Evolutionary conservation across 2,329 filamentous ascomycete species (phyloP), one percentile per base, ranked within the genome.

Genomic region (Botrytis paeoniae): DNA sequence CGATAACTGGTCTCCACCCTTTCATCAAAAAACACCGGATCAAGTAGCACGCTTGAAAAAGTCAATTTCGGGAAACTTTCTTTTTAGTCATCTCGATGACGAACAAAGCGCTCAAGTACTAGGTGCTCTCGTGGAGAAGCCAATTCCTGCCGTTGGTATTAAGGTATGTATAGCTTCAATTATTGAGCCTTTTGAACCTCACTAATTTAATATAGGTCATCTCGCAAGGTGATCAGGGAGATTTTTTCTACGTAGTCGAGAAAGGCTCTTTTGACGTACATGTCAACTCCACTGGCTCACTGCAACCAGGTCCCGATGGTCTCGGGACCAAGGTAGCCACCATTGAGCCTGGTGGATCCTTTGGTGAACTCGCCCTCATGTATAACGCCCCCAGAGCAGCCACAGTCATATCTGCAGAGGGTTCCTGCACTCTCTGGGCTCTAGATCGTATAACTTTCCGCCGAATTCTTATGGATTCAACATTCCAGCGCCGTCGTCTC

Each of bases 201-300:
- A 70, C 71, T 65, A 25, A 71, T 43, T 35, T 7, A 39, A 37
- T 22, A 18, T 87, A 97, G 87, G 94, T 99, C 73, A 98, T 99
- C 77, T 92, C 91, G 68, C 96, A 99, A 85, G 96, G 96, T 72
- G 96, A 98, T 80, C 92, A 95, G 0, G 96, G 96, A 61, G 96
- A 99, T 83, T 98, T 93, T 85, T 99, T 99, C 84, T 99, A 99
- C 82, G 91, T 99, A 39, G 94, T 98, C 29, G 96, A 99, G 82
- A 92, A 91, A 76, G 96, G 96, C 59, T 87, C 87, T 35, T 98
- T 98, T 80, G 94, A 97, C 79, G 92, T 98, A 73, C 93, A 96
- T 80, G 95, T 98, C 83, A 95, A 98, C 82, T 82, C 87, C 20
- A 87, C 87, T 16, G 95, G 96, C 74, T 85, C 89, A 59, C 86